Percentiles rank a stretch among this genome's conserved stretches.
phyloP scores from a whole-genome alignment of 768 basidiomycete genomes.

The Collybiopsis confluens region DNA sequence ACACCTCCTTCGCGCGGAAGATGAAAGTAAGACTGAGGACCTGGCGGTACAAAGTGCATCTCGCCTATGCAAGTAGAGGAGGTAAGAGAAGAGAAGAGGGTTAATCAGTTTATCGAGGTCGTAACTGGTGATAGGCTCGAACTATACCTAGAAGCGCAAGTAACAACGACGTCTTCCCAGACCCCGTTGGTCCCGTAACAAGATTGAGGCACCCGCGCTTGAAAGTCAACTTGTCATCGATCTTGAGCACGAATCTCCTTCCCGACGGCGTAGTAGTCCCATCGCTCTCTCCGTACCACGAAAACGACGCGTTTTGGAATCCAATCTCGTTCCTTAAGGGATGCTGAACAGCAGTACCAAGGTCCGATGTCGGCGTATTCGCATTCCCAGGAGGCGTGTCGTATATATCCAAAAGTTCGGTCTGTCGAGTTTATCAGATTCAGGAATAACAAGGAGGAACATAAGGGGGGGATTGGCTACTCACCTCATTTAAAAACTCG shows the following conservation, averaged over 20 bases:
- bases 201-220: conserved; percentile 32
- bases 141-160: conserved; percentile 36
- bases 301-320: conserved; percentile 31
- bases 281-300: conserved; percentile 26
- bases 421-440: conserved; percentile 13
- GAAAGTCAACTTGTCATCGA: conserved; percentile 37
- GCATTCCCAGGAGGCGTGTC: background rate
- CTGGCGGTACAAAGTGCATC: conserved; percentile 55
- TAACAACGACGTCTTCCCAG: conserved; percentile 40
- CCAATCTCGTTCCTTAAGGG: conserved; percentile 22
- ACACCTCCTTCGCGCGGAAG: conserved; percentile 68
- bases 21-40: conserved; percentile 57
- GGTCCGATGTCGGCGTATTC: background rate
- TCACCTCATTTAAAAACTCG: conserved; percentile 2
- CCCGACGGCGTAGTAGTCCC: conserved; percentile 19
- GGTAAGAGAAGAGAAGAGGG: no score
- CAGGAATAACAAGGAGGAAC: background rate
- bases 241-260: conserved; percentile 33
- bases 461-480: background rate
- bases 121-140: no score
- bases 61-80: conserved; percentile 28
- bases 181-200: conserved; percentile 32
- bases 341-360: conserved; percentile 5
- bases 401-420: conserved; percentile 24
- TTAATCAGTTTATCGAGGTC: no score